Base-by-base conservation (phyloP, 1,284 basidiomycete species). In the Testicularia cyperi region DNA sequence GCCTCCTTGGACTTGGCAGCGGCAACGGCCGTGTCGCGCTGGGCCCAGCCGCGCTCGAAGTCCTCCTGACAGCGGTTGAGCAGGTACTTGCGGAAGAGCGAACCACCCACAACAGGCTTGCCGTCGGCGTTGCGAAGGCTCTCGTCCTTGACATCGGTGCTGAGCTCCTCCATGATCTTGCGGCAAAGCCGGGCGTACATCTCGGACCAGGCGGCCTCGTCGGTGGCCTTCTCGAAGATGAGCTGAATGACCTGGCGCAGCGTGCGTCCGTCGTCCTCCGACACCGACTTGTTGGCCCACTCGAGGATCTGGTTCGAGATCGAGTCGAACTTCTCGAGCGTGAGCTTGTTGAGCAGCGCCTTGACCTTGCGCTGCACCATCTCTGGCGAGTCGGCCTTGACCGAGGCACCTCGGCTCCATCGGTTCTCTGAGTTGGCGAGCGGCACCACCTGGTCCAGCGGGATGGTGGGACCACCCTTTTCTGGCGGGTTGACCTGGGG, bases 121-220 rank as follows among this genome's bases (percentile, higher is more conserved):
- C 88, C 89, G 57, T 92, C 88, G 9, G 80, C 36, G 83, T 84
- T 80, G 81, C 61, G 55, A 32, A 75, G 47, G 40, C 57, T 65
- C 63, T 90, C 89, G 76, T 97, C 92, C 67, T 86, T 86, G 19
- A 97, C 88, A 35, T 86, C 85, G 29, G 85, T 81, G 66, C 86
- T 90, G 70, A 96, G 86, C 72, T 85, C 83, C 78, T 90, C 88
- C 84, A 91, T 88, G 82, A 97, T 87, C 82, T 92, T 91, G 57
- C 89, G 83, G 77, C 92, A 96, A 34, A 98, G 81, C 38, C 88
- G 85, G 21, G 94, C 94, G 77, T 97, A 96, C 89, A 96, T 95
- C 80, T 90, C 88, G 9, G 88, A 92, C 87, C 89, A 95, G 26
- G 86, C 85, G 14, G 90, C 90, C 78, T 97, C 92, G 78, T 94